phyloP scores from a whole-genome alignment of 2,329 filamentous ascomycete genomes.

The Curvularia eragrostidis region DNA sequence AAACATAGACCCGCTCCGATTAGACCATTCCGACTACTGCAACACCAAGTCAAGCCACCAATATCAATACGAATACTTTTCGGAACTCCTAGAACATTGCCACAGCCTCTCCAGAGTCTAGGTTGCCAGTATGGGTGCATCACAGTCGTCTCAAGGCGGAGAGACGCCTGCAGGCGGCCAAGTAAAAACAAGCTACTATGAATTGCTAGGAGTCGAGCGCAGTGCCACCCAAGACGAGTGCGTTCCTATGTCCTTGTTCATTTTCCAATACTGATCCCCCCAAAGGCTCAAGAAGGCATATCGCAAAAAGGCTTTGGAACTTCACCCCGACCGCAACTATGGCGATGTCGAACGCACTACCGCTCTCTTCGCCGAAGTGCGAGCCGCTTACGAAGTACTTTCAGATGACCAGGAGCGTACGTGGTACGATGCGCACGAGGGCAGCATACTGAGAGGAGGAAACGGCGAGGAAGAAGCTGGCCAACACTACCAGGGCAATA shows the following conservation, averaged over 20 bases:
- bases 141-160: constrained; percentile 51
- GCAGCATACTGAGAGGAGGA: constrained; percentile 77
- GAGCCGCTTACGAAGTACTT: constrained; percentile 93
- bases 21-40: constrained; percentile 3
- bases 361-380: constrained; percentile 85
- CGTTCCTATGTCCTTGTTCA: constrained; percentile 31
- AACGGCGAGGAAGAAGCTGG: constrained; percentile 57
- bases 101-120: constrained; percentile 6
- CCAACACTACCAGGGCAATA: constrained; percentile 69
- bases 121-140: constrained; percentile 52
- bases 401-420: constrained; percentile 94
- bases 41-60: constrained; percentile 11
- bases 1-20: constrained; percentile 7
- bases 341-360: constrained; percentile 85
- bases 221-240: constrained; percentile 83
- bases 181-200: constrained; percentile 81
- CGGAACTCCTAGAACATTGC: constrained; percentile 20
- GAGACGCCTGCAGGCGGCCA: constrained; percentile 36
- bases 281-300: constrained; percentile 90
- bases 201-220: constrained; percentile 76
- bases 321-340: constrained; percentile 94
- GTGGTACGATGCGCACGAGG: constrained; percentile 96
- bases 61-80: constrained; percentile 12
- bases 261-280: constrained; percentile 1
- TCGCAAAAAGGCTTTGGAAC: constrained; percentile 84